Evolutionary conservation across 176 grass and related monocot genomes (phyloP), one percentile per base, ranked within the genome.

Genomic region (Rhipidocladum racemiflorum): DNA sequence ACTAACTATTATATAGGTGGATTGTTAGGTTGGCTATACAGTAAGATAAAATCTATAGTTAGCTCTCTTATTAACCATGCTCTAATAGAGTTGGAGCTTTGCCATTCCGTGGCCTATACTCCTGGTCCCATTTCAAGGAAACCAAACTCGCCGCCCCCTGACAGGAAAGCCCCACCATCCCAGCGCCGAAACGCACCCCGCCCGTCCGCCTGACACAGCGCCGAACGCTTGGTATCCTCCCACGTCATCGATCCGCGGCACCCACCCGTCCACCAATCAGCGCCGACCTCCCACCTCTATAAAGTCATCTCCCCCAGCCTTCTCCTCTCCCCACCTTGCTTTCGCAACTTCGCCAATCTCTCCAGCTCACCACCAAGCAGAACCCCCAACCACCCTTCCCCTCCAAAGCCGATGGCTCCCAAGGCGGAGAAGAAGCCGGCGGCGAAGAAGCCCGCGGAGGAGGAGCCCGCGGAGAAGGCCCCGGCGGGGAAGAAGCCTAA

Each of bases 401-500:
- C 54, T 2, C 54, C 7, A 56, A 38, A 7, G 4, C 0, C 70
- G 2, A 83, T 83, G 81, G 81, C 81, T 12, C 81, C 81, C 48
- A 75, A 84, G 61, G 82, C 82, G 11, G 73, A 76, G 38, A 85
- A 66, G 73, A 76, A 76, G 63, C 83, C 63, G 12, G 73, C 83
- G 20, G 75, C 65, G 9, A 85, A 85, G 84, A 80, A 86, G 84
- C 77, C 85, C 7, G 48, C 60, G 36, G 85, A 81, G 85, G 77
- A 86, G 69, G 68, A 86, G 57, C 56, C 68, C 1, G 75, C 66
- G 0, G 83, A 77, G 83, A 75, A 86, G 67, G 34, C 68, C 4
- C 76, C 84, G 34, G 67, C 76, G 10, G 84, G 76, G 68, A 80
- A 86, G 84, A 85, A 80, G 67, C 84, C 67, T 44, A 63, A 63